These are phyloP conservation scores for Hyaloperonospora brassicae DNA, from an alignment of 352 stramenopile species.

Conservation along the genomic window DNA sequence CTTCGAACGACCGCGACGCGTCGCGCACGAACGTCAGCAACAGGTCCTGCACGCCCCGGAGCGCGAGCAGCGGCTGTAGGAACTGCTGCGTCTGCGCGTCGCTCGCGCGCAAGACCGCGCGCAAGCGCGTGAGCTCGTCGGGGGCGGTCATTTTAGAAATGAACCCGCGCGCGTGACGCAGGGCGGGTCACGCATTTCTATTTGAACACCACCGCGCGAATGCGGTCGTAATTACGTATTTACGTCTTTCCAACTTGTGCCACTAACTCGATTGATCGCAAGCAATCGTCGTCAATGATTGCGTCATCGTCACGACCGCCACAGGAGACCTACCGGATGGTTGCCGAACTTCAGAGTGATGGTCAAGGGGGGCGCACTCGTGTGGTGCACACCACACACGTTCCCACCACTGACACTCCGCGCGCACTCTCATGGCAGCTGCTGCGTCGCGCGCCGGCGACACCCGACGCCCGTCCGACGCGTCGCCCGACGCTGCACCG, in stretches of 20 bases:
- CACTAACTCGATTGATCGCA: too few relatives aligned
- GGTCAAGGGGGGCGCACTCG: not conserved
- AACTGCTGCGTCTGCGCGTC: constrained; percentile 52
- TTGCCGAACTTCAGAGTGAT: too few relatives aligned
- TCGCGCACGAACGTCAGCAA: constrained; percentile 65
- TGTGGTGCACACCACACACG: constrained; percentile 10
- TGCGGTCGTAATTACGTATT: constrained; percentile 2
- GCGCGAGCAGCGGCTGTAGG: constrained; percentile 45
- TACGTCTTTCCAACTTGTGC: not conserved
- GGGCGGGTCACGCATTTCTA: too few relatives aligned
- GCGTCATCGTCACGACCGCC: too few relatives aligned
- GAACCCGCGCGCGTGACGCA: not conserved
- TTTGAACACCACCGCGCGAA: too few relatives aligned
- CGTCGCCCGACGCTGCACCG: too few relatives aligned
- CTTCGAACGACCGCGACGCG: constrained; percentile 45
- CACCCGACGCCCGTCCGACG: constrained; percentile 1
- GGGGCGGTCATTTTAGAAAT: not conserved
- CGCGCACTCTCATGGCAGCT: constrained; percentile 18
- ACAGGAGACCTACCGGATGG: too few relatives aligned
- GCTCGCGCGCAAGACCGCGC: constrained; percentile 27
- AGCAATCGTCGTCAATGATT: too few relatives aligned
- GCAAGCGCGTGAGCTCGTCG: constrained; percentile 35
- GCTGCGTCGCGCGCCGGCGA: constrained; percentile 8
- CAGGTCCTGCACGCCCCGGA: constrained; percentile 59
- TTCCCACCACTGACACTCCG: constrained; percentile 9